Conservation (phyloP, 331 rosid species). For the Pyrus hybrid region DNA sequence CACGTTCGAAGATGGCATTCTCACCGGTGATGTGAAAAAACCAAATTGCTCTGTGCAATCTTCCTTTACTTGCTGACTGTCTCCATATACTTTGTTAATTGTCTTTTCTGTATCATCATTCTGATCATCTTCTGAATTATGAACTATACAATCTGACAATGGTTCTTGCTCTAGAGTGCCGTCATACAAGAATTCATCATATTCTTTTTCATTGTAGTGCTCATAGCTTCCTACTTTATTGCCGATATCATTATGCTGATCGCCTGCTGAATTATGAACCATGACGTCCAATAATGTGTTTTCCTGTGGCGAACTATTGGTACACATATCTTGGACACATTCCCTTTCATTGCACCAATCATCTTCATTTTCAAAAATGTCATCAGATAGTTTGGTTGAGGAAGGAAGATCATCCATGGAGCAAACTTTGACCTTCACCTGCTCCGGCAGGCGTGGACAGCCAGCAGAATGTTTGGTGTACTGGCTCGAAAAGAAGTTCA, state of each 20-base stretch:
- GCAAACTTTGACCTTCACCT: constrained; percentile 53
- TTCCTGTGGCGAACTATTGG: constrained; percentile 7
- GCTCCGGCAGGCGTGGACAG: constrained; percentile 66
- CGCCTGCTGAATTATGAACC: constrained; percentile 14
- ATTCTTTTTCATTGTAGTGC: constrained; percentile 19
- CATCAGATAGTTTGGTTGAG: constrained; percentile 35
- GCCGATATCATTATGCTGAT: constrained; percentile 5
- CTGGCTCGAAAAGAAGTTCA: constrained; percentile 81
- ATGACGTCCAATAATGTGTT: constrained; percentile 18
- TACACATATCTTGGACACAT: constrained; percentile 7
- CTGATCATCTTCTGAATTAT: constrained; percentile 12
- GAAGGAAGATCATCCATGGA: constrained; percentile 80
- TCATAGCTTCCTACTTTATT: constrained; percentile 7
- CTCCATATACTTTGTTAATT: background rate
- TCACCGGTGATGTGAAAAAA: constrained; percentile 8
- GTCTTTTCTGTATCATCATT: background rate
- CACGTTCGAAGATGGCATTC: constrained; percentile 11
- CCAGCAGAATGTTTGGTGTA: constrained; percentile 61
- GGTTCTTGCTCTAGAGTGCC: constrained; percentile 16
- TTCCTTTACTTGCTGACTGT: constrained; percentile 15
- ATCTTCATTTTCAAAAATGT: constrained; percentile 40
- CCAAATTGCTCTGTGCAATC: constrained; percentile 19
- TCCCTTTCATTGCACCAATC: constrained; percentile 30
- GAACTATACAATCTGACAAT: constrained; percentile 15
- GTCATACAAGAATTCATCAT: constrained; percentile 9